A percentile compares a stretch with the other conserved stretches of the same genome.
These are phyloP conservation scores for Neurospora sp. DNA, from an alignment of 495 filamentous ascomycete genomes.

Conservation along the genomic window DNA sequence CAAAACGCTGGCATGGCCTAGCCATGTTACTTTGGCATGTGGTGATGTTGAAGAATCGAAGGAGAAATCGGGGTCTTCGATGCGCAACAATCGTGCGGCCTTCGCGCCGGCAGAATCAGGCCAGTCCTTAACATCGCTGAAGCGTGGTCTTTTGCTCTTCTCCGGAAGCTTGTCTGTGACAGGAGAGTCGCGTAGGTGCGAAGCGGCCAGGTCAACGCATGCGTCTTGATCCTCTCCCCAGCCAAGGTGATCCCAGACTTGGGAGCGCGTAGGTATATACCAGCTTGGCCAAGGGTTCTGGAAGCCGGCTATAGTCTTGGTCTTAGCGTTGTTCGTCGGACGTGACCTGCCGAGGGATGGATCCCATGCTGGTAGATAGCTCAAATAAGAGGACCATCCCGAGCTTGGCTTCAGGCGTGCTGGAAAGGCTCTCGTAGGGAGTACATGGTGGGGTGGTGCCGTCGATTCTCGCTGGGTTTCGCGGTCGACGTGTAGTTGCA, in stretches of 20 bases:
- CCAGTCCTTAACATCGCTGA: slow-evolving; percentile 9
- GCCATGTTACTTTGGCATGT: slow-evolving; percentile 35
- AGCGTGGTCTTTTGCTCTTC: background rate
- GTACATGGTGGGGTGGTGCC: background rate
- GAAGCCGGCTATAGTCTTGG: slow-evolving; percentile 23
- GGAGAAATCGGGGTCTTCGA: slow-evolving; percentile 19
- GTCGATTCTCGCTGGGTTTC: background rate
- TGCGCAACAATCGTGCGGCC: slow-evolving; percentile 9
- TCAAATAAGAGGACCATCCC: background rate
- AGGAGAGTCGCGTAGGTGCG: slow-evolving; percentile 4
- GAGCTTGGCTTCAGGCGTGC: background rate
- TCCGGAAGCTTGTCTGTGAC: background rate
- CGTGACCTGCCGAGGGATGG: background rate
- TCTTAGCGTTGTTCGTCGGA: background rate
- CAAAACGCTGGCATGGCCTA: slow-evolving; percentile 44
- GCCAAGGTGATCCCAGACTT: slow-evolving; percentile 17
- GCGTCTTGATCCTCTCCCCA: slow-evolving; percentile 19
- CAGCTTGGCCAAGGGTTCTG: slow-evolving; percentile 47
- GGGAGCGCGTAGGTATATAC: slow-evolving; percentile 15
- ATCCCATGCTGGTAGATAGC: background rate
- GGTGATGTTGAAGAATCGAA: background rate
- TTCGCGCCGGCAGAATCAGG: slow-evolving; percentile 12
- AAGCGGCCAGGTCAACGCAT: slow-evolving; percentile 12
- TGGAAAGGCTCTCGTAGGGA: background rate
- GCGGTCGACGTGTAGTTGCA: background rate